These are phyloP conservation scores for Beauveria scarabaeidicola DNA, from an alignment of 2,329 filamentous ascomycete genomes.

Conservation along the genomic window DNA sequence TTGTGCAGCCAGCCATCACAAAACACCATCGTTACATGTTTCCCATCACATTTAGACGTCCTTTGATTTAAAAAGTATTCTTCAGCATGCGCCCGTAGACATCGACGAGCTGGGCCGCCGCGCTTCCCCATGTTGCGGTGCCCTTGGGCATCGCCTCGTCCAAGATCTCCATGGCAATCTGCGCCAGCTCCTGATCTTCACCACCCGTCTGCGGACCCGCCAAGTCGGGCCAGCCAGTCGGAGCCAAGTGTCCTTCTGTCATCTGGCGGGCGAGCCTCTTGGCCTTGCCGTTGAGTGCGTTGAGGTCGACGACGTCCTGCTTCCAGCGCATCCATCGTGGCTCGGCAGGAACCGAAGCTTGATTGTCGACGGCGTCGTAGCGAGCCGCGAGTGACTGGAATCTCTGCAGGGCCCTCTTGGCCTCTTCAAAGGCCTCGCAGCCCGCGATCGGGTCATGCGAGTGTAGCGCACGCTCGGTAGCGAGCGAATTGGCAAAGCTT, in stretches of 20 bases:
- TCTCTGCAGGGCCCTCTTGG: background rate
- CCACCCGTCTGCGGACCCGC: background rate
- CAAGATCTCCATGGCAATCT: conserved; percentile 26
- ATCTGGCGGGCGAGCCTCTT: conserved; percentile 17
- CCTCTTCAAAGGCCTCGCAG: conserved; percentile 8
- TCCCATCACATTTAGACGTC: background rate
- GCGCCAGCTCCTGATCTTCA: conserved; percentile 20
- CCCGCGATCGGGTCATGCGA: conserved; percentile 1
- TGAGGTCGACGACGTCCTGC: conserved; percentile 24
- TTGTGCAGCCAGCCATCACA: background rate
- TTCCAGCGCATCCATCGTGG: conserved; percentile 25
- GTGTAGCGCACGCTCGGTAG: background rate
- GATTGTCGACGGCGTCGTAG: conserved; percentile 19
- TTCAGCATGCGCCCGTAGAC: conserved; percentile 18
- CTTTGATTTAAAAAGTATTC: conserved; percentile 13
- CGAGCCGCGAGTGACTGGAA: conserved; percentile 15
- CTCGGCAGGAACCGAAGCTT: conserved; percentile 15
- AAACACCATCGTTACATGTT: background rate
- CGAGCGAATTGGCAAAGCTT: background rate
- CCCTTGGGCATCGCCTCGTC: conserved; percentile 17
- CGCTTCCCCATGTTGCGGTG: conserved; percentile 25
- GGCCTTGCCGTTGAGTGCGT: conserved; percentile 20
- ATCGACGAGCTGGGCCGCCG: conserved; percentile 21
- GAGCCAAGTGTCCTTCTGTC: conserved; percentile 22
- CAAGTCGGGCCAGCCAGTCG: conserved; percentile 8